These are phyloP conservation scores for Eragrostis nindensis DNA, from an alignment of 176 grass and related monocot genomes.

Conservation along the genomic window DNA sequence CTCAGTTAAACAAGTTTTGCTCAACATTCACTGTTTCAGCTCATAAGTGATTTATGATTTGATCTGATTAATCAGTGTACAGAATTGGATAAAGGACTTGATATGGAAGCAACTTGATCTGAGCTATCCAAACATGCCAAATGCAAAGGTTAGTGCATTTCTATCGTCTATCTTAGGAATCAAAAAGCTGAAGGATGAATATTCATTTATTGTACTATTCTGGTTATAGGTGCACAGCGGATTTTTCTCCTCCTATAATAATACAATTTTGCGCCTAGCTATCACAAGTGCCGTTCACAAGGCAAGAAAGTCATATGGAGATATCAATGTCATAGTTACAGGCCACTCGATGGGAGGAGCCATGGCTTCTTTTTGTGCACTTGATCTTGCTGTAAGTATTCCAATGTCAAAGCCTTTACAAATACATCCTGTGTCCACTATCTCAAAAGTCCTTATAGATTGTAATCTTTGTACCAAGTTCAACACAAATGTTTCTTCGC, in stretches of 20 bases:
- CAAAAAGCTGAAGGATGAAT: neutral
- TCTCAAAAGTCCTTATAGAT: neutral
- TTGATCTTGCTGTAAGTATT: conserved; percentile 46
- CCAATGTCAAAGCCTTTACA: conserved; percentile 5
- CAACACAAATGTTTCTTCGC: neutral
- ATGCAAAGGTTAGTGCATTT: conserved; percentile 44
- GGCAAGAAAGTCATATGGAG: conserved; percentile 33
- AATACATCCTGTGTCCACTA: neutral
- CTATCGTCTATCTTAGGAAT: neutral
- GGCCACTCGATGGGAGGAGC: conserved; percentile 61
- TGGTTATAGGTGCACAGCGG: conserved; percentile 52
- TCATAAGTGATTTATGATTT: conserved; percentile 8
- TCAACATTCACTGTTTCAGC: neutral
- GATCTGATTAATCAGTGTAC: conserved; percentile 57
- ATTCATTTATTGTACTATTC: conserved; percentile 27
- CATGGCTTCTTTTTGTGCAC: conserved; percentile 53
- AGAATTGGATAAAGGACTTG: conserved; percentile 88
- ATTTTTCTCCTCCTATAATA: conserved; percentile 55
- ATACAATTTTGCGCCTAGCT: conserved; percentile 49
- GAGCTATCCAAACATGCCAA: conserved; percentile 79
- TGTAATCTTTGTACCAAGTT: conserved; percentile 8
- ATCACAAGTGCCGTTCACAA: conserved; percentile 46
- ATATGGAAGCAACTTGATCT: conserved; percentile 96
- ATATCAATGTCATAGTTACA: conserved; percentile 47
- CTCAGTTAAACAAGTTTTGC: neutral